A percentile compares a stretch with the other conserved stretches of the same genome.
Conservation (phyloP, 2,329 filamentous ascomycete genomes). For the Nannizziopsis barbatae region DNA sequence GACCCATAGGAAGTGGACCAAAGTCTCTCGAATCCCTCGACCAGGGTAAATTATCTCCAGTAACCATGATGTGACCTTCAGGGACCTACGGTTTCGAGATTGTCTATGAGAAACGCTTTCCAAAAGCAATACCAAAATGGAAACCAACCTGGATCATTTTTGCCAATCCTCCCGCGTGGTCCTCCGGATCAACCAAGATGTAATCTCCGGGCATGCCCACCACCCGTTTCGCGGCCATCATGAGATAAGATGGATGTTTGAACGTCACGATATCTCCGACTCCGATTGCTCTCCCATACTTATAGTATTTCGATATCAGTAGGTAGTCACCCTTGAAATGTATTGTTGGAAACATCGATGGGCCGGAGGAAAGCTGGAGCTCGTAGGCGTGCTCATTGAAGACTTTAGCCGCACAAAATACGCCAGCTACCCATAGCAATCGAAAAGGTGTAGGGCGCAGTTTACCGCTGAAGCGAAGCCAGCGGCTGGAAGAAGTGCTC, state of each 20-base stretch:
- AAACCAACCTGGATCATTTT: slow-evolving; percentile 43
- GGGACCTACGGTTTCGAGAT: slow-evolving; percentile 53
- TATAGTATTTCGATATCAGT: slow-evolving; percentile 55
- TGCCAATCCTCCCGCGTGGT: slow-evolving; percentile 22
- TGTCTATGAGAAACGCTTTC: background rate
- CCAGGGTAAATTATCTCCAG: slow-evolving; percentile 73
- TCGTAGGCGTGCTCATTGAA: slow-evolving; percentile 50
- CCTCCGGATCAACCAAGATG: slow-evolving; percentile 36
- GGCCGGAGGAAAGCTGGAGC: slow-evolving; percentile 52
- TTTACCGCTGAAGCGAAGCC: slow-evolving; percentile 2
- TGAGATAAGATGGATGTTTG: slow-evolving; percentile 57
- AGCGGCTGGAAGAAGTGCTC: background rate
- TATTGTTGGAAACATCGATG: slow-evolving; percentile 86
- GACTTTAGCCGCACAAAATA: slow-evolving; percentile 29
- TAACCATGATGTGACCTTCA: slow-evolving; percentile 80
- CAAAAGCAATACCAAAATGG: background rate
- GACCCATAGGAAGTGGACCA: slow-evolving; percentile 72
- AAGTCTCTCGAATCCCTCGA: slow-evolving; percentile 80
- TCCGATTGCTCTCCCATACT: slow-evolving; percentile 52
- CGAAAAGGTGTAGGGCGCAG: slow-evolving; percentile 16
- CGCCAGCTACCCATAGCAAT: slow-evolving; percentile 23
- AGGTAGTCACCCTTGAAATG: slow-evolving; percentile 55
- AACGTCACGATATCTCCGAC: slow-evolving; percentile 83
- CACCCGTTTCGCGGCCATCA: slow-evolving; percentile 66
- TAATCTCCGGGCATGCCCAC: slow-evolving; percentile 57